Evolutionary conservation across 2,329 filamentous ascomycete genomes (phyloP).

Genomic region (Diatrype stigma): DNA sequence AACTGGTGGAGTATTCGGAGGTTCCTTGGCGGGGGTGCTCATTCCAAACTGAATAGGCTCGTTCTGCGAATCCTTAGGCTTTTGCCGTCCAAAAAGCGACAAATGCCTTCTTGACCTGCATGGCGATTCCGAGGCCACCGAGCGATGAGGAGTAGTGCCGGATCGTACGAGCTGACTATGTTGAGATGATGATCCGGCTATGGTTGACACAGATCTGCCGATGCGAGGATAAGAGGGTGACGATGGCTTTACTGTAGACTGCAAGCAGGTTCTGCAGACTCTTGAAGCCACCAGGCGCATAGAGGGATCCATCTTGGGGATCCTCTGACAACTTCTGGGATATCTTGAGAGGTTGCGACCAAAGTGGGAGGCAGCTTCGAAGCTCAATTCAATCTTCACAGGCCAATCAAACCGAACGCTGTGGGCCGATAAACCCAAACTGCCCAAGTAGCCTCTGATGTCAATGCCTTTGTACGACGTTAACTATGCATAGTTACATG

Average conservation of each 20-base stretch:
- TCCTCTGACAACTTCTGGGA: neutral
- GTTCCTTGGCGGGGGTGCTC: constrained; percentile 12
- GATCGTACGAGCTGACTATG: constrained; percentile 8
- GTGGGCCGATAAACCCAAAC: neutral
- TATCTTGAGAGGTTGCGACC: too few relatives aligned
- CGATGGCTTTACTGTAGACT: constrained; percentile 10
- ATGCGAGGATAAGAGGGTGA: constrained; percentile 12
- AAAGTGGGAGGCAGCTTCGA: too few relatives aligned
- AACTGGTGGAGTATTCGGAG: constrained; percentile 23
- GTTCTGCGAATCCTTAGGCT: constrained; percentile 17
- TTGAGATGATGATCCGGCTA: neutral
- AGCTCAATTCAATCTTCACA: too few relatives aligned
- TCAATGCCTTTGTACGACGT: too few relatives aligned
- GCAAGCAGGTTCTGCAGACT: constrained; percentile 25
- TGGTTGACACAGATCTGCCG: constrained; percentile 17
- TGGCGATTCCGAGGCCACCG: neutral
- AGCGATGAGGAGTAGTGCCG: constrained; percentile 5
- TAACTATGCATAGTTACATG: neutral
- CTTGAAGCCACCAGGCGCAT: constrained; percentile 22
- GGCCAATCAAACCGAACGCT: too few relatives aligned
- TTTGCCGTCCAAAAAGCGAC: constrained; percentile 21
- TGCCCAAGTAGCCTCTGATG: neutral
- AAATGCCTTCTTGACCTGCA: constrained; percentile 15
- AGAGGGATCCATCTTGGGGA: constrained; percentile 23
- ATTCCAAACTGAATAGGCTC: constrained; percentile 8